These are phyloP conservation scores for Silene latifolia DNA, from an alignment of 148 eudicot species.

Conservation along the genomic window DNA sequence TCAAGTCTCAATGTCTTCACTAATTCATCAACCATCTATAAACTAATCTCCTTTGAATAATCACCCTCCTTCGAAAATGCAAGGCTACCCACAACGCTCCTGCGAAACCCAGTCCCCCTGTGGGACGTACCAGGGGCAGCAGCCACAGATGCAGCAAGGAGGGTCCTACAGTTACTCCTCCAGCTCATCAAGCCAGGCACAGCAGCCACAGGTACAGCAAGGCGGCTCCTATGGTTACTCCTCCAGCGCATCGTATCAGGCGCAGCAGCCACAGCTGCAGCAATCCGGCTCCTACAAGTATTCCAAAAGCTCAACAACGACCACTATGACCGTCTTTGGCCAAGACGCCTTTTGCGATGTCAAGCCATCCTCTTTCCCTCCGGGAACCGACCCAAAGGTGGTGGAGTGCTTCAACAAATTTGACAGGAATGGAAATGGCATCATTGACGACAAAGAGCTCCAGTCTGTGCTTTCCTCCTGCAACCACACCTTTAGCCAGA, in stretches of 20 bases:
- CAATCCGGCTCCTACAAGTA: constrained; percentile 21
- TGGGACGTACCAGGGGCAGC: constrained; percentile 13
- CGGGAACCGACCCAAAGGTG: constrained; percentile 23
- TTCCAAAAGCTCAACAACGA: constrained; percentile 17
- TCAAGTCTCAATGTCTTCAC: constrained; percentile 1
- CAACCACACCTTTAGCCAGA: constrained; percentile 22
- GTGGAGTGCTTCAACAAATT: constrained; percentile 26
- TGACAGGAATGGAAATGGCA: constrained; percentile 27
- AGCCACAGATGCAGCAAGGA: constrained; percentile 3
- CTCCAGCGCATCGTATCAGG: not conserved
- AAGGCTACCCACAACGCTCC: constrained; percentile 10
- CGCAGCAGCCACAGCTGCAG: constrained; percentile 12
- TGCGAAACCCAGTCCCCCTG: not conserved
- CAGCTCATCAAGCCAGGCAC: not conserved
- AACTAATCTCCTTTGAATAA: not conserved
- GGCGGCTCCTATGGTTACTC: constrained; percentile 9
- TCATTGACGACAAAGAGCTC: constrained; percentile 26
- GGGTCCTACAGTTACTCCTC: too few relatives aligned
- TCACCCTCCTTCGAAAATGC: constrained; percentile 1
- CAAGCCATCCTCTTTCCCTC: constrained; percentile 25
- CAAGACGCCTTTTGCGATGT: constrained; percentile 25
- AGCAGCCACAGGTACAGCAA: constrained; percentile 7
- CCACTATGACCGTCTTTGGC: constrained; percentile 8
- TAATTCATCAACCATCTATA: not conserved
- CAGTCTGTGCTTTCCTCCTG: constrained; percentile 21